phyloP scores from a whole-genome alignment of 2,329 filamentous ascomycete genomes.

The Graphilbum fragrans region DNA sequence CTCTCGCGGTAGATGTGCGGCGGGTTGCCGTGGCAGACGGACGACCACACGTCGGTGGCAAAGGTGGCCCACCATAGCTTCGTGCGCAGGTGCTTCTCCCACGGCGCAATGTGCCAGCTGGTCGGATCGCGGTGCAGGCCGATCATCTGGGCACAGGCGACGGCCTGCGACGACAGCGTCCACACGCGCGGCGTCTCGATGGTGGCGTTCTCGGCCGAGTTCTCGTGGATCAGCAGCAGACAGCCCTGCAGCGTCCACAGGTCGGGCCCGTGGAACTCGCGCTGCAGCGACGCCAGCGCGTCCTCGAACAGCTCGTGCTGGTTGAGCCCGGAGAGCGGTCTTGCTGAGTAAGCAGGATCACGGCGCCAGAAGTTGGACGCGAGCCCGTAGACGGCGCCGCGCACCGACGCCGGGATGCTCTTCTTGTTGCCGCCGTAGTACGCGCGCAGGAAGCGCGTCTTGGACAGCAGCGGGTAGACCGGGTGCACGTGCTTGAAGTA shows the following conservation, averaged over 20 bases:
- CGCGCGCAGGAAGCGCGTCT: conserved; percentile 26
- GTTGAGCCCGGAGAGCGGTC: conserved; percentile 13
- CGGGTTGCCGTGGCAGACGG: conserved; percentile 32
- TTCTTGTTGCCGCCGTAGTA: conserved; percentile 24
- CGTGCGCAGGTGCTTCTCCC: conserved; percentile 29
- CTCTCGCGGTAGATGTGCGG: conserved; percentile 28
- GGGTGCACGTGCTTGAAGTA: conserved; percentile 34
- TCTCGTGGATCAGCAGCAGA: conserved; percentile 30
- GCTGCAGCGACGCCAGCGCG: conserved; percentile 27
- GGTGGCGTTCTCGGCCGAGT: conserved; percentile 29
- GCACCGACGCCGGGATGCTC: conserved; percentile 28
- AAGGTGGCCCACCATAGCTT: conserved; percentile 34
- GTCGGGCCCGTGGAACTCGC: conserved; percentile 33
- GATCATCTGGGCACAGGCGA: conserved; percentile 31
- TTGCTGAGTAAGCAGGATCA: conserved; percentile 11
- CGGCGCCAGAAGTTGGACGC: conserved; percentile 28
- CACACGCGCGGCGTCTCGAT: conserved; percentile 33
- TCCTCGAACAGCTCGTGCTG: conserved; percentile 29
- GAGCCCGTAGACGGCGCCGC: conserved; percentile 31
- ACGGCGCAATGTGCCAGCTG: conserved; percentile 26
- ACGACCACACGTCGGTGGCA: conserved; percentile 29
- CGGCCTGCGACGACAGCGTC: conserved; percentile 28
- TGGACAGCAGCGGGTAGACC: conserved; percentile 29
- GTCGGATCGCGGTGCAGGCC: conserved; percentile 31
- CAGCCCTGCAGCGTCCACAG: conserved; percentile 33